Evolutionary conservation across 352 stramenopile species (phyloP).

Genomic region (Globisporangium canariense): DNA sequence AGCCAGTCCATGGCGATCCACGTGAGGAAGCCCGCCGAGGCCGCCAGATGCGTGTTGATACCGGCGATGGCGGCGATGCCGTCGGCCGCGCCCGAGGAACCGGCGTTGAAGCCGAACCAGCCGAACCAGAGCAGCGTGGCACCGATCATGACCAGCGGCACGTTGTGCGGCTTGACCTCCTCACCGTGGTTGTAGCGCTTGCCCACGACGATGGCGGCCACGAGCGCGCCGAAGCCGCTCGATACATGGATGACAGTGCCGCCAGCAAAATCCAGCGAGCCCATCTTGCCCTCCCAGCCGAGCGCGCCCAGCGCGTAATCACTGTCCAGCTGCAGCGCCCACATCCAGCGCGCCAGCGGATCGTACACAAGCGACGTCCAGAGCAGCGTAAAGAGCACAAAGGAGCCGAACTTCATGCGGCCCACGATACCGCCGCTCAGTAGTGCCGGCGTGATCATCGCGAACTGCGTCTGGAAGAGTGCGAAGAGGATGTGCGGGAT

Average conservation of each 20-base stretch:
- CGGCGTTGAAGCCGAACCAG: constrained; percentile 86
- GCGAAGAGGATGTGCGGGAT: constrained; percentile 75
- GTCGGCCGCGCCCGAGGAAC: constrained; percentile 56
- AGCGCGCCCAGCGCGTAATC: constrained; percentile 37
- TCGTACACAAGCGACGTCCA: constrained; percentile 86
- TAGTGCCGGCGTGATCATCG: constrained; percentile 73
- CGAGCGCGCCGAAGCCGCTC: constrained; percentile 72
- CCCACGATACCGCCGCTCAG: constrained; percentile 80
- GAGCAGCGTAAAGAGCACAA: constrained; percentile 74
- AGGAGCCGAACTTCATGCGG: constrained; percentile 76
- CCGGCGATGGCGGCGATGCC: constrained; percentile 60
- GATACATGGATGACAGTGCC: constrained; percentile 85
- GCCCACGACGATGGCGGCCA: constrained; percentile 65
- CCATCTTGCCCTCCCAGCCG: constrained; percentile 72
- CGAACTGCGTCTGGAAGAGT: constrained; percentile 84
- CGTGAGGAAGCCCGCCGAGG: constrained; percentile 58
- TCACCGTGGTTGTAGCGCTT: constrained; percentile 73
- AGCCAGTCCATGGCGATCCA: constrained; percentile 63
- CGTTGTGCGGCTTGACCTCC: constrained; percentile 76
- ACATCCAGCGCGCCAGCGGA: constrained; percentile 83
- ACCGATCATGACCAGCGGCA: constrained; percentile 83
- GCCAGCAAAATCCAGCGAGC: constrained; percentile 76
- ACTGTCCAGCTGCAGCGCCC: constrained; percentile 62
- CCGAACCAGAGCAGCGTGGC: constrained; percentile 76
- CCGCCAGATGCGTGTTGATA: constrained; percentile 73